These are phyloP conservation scores for Jackrogersella multiformis DNA, from an alignment of 495 filamentous ascomycete species.

Conservation along the genomic window DNA sequence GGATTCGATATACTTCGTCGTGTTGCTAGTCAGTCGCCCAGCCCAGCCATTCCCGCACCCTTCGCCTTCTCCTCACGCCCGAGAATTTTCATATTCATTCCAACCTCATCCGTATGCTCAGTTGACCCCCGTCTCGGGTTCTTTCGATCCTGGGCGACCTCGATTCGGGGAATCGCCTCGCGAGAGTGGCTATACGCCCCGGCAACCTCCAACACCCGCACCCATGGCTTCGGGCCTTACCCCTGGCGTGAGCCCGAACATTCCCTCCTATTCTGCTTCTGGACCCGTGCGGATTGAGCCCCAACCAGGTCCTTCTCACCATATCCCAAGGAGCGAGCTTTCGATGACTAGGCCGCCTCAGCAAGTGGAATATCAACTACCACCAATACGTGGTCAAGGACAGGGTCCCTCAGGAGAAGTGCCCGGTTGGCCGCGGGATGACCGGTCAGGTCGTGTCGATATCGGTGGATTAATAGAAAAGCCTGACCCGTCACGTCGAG, in stretches of 20 bases:
- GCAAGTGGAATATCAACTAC: constrained; percentile 59
- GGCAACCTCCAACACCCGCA: constrained; percentile 47
- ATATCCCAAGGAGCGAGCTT: constrained; percentile 58
- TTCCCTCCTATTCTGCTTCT: constrained; percentile 51
- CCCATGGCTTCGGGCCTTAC: constrained; percentile 44
- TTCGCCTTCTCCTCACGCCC: constrained; percentile 57
- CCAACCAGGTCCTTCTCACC: constrained; percentile 50
- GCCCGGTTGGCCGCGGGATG: constrained; percentile 51
- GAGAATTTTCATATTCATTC: constrained; percentile 57
- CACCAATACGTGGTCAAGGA: constrained; percentile 60
- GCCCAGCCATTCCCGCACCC: constrained; percentile 51
- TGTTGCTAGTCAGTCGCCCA: constrained; percentile 52
- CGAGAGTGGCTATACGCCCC: constrained; percentile 43
- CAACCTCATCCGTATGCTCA: constrained; percentile 54
- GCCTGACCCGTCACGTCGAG: constrained; percentile 45
- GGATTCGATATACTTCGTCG: constrained; percentile 64
- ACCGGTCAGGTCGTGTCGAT: constrained; percentile 59
- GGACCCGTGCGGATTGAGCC: constrained; percentile 52
- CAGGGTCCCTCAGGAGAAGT: constrained; percentile 48
- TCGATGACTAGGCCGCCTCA: constrained; percentile 46
- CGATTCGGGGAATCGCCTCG: constrained; percentile 49
- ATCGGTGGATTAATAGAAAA: constrained; percentile 65
- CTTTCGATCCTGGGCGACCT: constrained; percentile 53
- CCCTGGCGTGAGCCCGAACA: constrained; percentile 40
- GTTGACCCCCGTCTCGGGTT: constrained; percentile 53